Evolutionary conservation across 192 early-diverging fungal genomes (phyloP), one percentile per base, ranked within the genome.

Genomic region (Umbelopsis ramanniana): DNA sequence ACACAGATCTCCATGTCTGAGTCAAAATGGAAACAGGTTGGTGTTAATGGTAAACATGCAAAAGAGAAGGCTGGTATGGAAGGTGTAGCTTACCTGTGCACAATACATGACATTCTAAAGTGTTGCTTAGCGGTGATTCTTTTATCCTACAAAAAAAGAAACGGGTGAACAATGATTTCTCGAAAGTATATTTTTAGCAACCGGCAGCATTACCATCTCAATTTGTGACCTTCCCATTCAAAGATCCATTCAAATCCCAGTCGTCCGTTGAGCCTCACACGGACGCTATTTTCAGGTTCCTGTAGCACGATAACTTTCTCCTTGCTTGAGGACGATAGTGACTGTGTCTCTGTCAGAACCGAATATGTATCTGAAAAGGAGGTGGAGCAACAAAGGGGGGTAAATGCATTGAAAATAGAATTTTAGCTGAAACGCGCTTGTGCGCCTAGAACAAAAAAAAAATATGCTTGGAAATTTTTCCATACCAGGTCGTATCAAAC

Each of bases 201-300:
- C 60, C 26, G 47, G 21, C 22, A 66, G 38, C 29, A n/a, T 45
- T 69, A 72, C 71, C 71, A 72, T 63, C 45, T 63, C 22, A 50
- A 50, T 46, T 60, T 54, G 11, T 72, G 57, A 22, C 35, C 35
- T 48, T 72, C 60, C 71, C 71, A 72, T 37, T 72, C 71, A 72
- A 72, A 72, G n/a, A 45, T 47, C 71, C 71, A 72, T 48, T 72
- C 71, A n/a, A 72, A 57, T 0, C 71, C 57, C 48, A 72, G 46
- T 19, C 40, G 26, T 37, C 55, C 21, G 12, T 57, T 57, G 24
- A 66, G 55, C 23, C 48, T 22, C 6, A 72, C 23, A 14, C 38
- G 15, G 11, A 72, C 63, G n/a, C 9, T 21, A 1, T 43, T 14
- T 26, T 72, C 60, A 52, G 57, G 43, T 45, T 60, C 71, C 4